Conservation (phyloP, 2,329 filamentous ascomycete species). For the Cucurbitaria berberidis region DNA sequence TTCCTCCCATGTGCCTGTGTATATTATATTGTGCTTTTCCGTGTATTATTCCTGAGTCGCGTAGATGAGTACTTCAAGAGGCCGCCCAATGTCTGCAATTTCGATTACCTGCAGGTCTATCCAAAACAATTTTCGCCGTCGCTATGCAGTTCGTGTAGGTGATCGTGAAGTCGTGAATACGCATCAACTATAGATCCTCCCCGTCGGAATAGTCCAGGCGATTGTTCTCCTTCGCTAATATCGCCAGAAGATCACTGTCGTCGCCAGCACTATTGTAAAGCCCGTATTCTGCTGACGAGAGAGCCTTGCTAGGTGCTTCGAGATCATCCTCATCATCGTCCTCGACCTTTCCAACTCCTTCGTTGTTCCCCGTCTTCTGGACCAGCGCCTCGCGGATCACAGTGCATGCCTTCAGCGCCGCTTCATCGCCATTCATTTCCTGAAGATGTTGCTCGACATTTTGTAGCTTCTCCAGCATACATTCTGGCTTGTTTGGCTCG, state of each 20-base stretch:
- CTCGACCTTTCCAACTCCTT: background rate
- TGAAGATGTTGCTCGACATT: background rate
- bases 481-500: background rate
- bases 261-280: conserved; percentile 3
- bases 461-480: background rate
- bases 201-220: background rate
- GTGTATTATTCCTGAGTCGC: background rate
- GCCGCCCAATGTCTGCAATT: background rate
- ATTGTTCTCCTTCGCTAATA: conserved; percentile 17
- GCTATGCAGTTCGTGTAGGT: background rate
- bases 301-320: conserved; percentile 7
- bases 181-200: background rate
- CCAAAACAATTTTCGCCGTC: background rate
- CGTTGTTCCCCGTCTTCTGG: background rate
- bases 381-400: conserved; percentile 1
- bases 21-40: background rate
- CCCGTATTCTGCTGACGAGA: background rate
- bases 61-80: background rate
- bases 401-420: background rate
- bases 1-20: background rate
- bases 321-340: background rate
- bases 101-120: background rate
- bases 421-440: background rate
- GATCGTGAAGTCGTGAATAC: background rate
- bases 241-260: conserved; percentile 12